Evolutionary conservation across 495 filamentous ascomycete genomes (phyloP), one percentile per base, ranked within the genome.

Genomic region (Annulohypoxylon stygium): DNA sequence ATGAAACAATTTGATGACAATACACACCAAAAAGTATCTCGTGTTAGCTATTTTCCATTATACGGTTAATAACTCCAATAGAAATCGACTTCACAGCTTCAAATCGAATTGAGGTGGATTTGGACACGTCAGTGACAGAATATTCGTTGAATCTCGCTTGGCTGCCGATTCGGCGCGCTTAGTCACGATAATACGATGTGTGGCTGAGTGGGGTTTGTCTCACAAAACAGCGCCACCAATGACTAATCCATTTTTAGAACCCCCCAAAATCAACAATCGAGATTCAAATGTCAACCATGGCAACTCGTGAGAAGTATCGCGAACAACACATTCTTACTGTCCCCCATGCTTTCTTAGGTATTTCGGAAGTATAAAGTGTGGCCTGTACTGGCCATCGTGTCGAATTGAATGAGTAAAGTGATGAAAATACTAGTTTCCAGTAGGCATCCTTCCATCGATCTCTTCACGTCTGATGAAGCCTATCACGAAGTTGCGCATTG

Each of bases 41-140:
- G 12, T 12, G 37, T 12, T 11, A 11, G 8, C 37, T 11, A 39
- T 39, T 39, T 39, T 39, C 5, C 37, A 39, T 39, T 1, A 23
- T 23, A 23, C 1, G 20, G 20, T 23, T 23, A 23, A 23, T 23
- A 23, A 0, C 20, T 23, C 1, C 20, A 23, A 23, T 23, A 23
- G 1, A 23, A 23, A 23, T 23, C 20, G 20, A 23, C 20, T 23
- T 23, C 20, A 23, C 20, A 23, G 20, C 20, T 23, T 59, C 7
- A 14, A 51, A 14, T 34, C 1, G 48, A 36, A 16, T 26, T 18
- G 30, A 43, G 57, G 33, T 57, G 45, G 37, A 57, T n/a, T 61
- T n/a, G 69, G 54, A 65, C 69, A 66, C 47, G 69, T 66, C 12
- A 18, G 25, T 54, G 25, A 26, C 14, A 26, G 30, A 60, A 60